Evolutionary conservation across 768 basidiomycete genomes (phyloP), one percentile per base, ranked within the genome.

Genomic region (Lepiota venenata): DNA sequence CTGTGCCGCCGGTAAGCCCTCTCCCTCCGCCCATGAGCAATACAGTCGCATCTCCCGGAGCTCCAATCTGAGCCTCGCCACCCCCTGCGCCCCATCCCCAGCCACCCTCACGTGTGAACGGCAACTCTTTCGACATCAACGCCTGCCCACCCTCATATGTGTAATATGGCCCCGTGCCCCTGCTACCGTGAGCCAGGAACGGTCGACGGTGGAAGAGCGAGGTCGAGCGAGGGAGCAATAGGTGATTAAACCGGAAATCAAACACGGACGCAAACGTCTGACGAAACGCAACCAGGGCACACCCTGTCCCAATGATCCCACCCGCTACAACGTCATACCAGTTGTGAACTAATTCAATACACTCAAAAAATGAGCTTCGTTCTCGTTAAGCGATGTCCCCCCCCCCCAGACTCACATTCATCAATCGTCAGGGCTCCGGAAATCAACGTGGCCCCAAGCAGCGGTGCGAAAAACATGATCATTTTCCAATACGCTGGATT

Each of bases 401-500:
- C n/a, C n/a, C n/a, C n/a, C n/a, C n/a, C n/a, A n/a, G n/a, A 66
- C 77, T 48, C 59, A 74, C 75, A 76, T 68, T 81, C 74, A 63
- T 84, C 82, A 37, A 83, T 79, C 2, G 79, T 83, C 56, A 83
- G 63, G 8, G 78, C 74, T 3, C 79, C 81, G 0, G 78, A 76
- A 56, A 84, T 84, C 41, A 85, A 69, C 21, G 69, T 71, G 0
- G 82, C 82, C 12, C 81, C 82, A 43, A 80, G 74, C 4, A 84
- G 57, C 25, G 82, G 82, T 4, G 78, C 75, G 54, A 84, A 78
- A 58, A 82, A 74, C 20, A 82, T 58, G 55, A 84, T 67, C 76
- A 81, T 79, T 64, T 83, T 84, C 83, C 82, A 84, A 64, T 82
- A 83, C 36, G 80, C 79, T 1, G 80, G 77, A 55, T 81, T 80